phyloP scores from a whole-genome alignment of 2,329 filamentous ascomycete genomes.

The Plectosphaerella sp. region DNA sequence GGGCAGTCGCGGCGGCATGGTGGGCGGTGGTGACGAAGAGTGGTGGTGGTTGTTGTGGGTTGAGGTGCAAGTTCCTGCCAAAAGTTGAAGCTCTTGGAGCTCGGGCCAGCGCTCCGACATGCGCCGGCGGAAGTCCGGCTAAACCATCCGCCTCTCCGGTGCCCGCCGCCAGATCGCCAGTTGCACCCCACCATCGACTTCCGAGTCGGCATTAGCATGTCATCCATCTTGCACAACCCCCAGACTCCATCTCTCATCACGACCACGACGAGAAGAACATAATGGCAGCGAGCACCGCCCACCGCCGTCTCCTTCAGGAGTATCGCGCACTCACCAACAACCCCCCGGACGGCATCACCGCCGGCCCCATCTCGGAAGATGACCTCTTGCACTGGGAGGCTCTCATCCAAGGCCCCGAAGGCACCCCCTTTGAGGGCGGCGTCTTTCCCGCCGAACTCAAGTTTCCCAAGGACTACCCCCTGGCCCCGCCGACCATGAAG shows the following conservation, averaged over 20 bases:
- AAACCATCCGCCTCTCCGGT: background rate
- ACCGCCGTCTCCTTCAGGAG: slow-evolving; percentile 87
- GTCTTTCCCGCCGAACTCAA: slow-evolving; percentile 92
- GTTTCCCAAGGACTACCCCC: slow-evolving; percentile 95
- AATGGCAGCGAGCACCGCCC: slow-evolving; percentile 60
- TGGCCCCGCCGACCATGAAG: slow-evolving; percentile 92
- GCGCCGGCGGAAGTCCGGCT: slow-evolving; percentile 1
- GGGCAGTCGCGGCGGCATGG: slow-evolving; percentile 23
- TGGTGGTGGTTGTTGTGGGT: background rate
- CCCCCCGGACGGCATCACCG: slow-evolving; percentile 95
- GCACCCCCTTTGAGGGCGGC: slow-evolving; percentile 92
- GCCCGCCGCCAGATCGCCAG: background rate
- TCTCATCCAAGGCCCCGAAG: slow-evolving; percentile 90
- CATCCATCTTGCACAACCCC: background rate
- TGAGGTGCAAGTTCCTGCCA: background rate
- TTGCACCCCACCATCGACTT: background rate
- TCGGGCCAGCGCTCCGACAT: background rate
- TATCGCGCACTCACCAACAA: slow-evolving; percentile 92
- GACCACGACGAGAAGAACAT: background rate
- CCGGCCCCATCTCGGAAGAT: slow-evolving; percentile 88
- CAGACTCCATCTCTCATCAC: background rate
- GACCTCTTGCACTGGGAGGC: slow-evolving; percentile 97
- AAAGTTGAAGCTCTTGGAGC: background rate
- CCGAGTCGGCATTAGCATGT: background rate
- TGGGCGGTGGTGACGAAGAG: background rate